Conservation (phyloP, 805 yeast species). For the Starmera quercuum region DNA sequence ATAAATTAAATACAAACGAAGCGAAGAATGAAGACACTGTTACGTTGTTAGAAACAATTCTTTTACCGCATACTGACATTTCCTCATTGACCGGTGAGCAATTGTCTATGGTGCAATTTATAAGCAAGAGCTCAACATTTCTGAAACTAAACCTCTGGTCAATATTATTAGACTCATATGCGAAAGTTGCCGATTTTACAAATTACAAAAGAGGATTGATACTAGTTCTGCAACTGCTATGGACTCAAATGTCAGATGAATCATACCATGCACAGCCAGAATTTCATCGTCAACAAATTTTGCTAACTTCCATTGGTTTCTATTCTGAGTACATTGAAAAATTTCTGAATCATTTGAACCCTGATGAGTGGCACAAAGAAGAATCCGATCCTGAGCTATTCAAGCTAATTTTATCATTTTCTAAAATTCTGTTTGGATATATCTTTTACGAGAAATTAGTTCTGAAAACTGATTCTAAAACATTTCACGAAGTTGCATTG, state of each 20-base stretch:
- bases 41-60: conserved; percentile 36
- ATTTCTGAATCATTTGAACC: conserved; percentile 21
- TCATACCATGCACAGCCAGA: conserved; percentile 16
- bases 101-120: conserved; percentile 50
- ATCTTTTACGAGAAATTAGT: conserved; percentile 47
- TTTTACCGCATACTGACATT: conserved; percentile 23
- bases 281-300: conserved; percentile 28
- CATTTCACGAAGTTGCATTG: conserved; percentile 35
- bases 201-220: conserved; percentile 44
- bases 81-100: conserved; percentile 24
- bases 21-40: conserved; percentile 21
- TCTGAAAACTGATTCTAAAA: conserved; percentile 26
- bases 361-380: conserved; percentile 27
- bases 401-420: conserved; percentile 21
- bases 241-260: conserved; percentile 26
- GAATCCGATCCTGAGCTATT: conserved; percentile 6
- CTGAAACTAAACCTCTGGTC: conserved; percentile 72
- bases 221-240: conserved; percentile 38
- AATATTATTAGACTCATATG: conserved; percentile 52
- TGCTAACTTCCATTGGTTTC: conserved; percentile 45
- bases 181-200: conserved; percentile 18
- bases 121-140: conserved; percentile 55
- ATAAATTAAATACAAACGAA: conserved; percentile 12
- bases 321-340: conserved; percentile 43
- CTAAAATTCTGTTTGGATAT: conserved; percentile 39